phyloP scores from a whole-genome alignment of 108 stramenopile species.

The Epithemia pelagica region DNA sequence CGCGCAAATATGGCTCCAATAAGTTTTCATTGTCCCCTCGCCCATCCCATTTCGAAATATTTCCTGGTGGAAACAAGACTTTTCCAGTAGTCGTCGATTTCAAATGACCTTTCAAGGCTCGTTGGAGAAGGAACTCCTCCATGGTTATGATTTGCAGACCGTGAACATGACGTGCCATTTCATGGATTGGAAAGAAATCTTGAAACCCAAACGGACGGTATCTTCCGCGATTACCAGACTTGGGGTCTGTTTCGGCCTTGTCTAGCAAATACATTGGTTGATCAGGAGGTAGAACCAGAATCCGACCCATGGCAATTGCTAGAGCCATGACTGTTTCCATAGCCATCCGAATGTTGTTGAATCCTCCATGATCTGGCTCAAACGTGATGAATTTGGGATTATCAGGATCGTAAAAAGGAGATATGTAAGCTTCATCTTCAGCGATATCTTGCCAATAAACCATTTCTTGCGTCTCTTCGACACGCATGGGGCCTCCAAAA shows the following conservation, averaged over 20 bases:
- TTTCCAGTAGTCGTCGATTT: conserved; percentile 37
- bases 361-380: conserved; percentile 87
- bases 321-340: conserved; percentile 50
- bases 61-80: conserved; percentile 54
- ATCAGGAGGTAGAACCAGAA: conserved; percentile 77
- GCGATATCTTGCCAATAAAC: conserved; percentile 83
- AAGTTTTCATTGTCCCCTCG: conserved; percentile 15
- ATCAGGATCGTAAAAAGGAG: conserved; percentile 36
- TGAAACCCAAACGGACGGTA: conserved; percentile 17
- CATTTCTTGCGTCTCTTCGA: conserved; percentile 68
- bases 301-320: conserved; percentile 84
- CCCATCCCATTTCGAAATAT: conserved; percentile 67
- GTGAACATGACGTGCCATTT: conserved; percentile 40
- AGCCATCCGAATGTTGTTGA: conserved; percentile 93
- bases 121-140: conserved; percentile 64
- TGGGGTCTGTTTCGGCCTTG: neutral
- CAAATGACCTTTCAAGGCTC: conserved; percentile 53
- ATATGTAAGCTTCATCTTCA: conserved; percentile 42
- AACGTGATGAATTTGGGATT: conserved; percentile 71
- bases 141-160: conserved; percentile 76
- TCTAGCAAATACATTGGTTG: conserved; percentile 60
- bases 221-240: neutral
- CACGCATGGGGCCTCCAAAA: conserved; percentile 61
- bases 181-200: conserved; percentile 63
- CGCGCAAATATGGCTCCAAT: conserved; percentile 33